Evolutionary conservation across 257 asterid species (phyloP).

Genomic region (Buddleja alternifolia): DNA sequence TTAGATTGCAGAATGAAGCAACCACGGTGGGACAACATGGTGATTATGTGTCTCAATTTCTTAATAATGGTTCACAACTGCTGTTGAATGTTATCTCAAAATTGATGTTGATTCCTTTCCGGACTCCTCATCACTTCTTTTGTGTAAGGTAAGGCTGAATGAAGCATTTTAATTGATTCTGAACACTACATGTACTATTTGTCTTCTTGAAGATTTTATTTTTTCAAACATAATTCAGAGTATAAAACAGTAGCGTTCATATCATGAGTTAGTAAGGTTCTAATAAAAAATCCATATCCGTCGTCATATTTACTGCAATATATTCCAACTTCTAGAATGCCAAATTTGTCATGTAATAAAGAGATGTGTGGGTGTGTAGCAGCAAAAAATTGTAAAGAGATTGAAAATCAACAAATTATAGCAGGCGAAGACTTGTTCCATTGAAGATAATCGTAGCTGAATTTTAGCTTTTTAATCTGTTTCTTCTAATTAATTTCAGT

Average conservation of each 20-base stretch:
- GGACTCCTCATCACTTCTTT: slow-evolving; percentile 69
- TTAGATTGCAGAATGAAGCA: slow-evolving; percentile 47
- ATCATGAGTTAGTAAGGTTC: slow-evolving; percentile 10
- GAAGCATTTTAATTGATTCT: slow-evolving; percentile 5
- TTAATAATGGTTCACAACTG: slow-evolving; percentile 44
- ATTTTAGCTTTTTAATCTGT: background rate
- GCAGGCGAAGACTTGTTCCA: background rate
- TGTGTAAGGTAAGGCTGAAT: slow-evolving; percentile 55
- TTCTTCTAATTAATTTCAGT: background rate
- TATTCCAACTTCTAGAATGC: slow-evolving; percentile 12
- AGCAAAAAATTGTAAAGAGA: background rate
- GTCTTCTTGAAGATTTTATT: slow-evolving; percentile 14
- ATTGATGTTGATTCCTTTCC: slow-evolving; percentile 65
- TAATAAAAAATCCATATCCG: background rate
- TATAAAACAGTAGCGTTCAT: background rate
- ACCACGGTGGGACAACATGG: slow-evolving; percentile 27
- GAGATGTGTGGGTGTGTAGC: background rate
- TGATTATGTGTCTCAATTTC: slow-evolving; percentile 34
- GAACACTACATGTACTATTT: background rate
- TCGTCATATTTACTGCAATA: slow-evolving; percentile 12
- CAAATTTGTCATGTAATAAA: background rate
- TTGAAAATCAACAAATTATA: background rate
- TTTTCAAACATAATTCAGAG: background rate
- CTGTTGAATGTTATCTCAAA: slow-evolving; percentile 51
- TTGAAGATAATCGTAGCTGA: background rate